phyloP scores from a whole-genome alignment of 176 grass and related monocot genomes.

The Rhynchospora tenuis region DNA sequence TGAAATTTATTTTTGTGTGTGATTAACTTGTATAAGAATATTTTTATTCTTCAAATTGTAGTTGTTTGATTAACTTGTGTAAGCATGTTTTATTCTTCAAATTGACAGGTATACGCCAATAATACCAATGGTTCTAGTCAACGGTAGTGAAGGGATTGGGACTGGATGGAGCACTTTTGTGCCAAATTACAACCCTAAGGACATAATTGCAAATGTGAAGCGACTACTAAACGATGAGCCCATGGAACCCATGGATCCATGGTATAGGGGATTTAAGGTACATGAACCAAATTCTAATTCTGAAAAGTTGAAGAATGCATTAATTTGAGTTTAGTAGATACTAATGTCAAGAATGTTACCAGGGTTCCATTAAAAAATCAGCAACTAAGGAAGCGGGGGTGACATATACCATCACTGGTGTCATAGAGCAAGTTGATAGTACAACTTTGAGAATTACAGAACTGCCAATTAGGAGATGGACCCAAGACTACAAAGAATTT shows the following conservation, averaged over 20 bases:
- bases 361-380: slow-evolving; percentile 65
- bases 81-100: background rate
- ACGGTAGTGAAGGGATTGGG: slow-evolving; percentile 95
- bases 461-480: slow-evolving; percentile 73
- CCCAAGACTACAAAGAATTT: slow-evolving; percentile 71
- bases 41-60: too few species aligned
- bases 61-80: background rate
- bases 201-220: slow-evolving; percentile 64
- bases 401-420: slow-evolving; percentile 60
- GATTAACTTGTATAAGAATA: too few species aligned
- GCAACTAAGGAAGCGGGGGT: slow-evolving; percentile 48
- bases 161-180: slow-evolving; percentile 83
- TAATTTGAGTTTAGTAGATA: background rate
- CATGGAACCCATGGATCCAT: slow-evolving; percentile 67
- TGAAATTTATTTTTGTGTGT: background rate
- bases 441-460: slow-evolving; percentile 62
- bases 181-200: slow-evolving; percentile 88
- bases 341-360: slow-evolving; percentile 5
- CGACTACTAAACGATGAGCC: slow-evolving; percentile 45
- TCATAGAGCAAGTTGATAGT: slow-evolving; percentile 47
- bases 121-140: slow-evolving; percentile 83
- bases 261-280: slow-evolving; percentile 92
- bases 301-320: background rate
- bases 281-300: background rate
- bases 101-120: slow-evolving; percentile 72